A percentile compares a stretch with the other conserved stretches of the same genome.
These are phyloP conservation scores for Centrapalus pauciflorus DNA, from an alignment of 129 eudicot genomes.

Conservation along the genomic window DNA sequence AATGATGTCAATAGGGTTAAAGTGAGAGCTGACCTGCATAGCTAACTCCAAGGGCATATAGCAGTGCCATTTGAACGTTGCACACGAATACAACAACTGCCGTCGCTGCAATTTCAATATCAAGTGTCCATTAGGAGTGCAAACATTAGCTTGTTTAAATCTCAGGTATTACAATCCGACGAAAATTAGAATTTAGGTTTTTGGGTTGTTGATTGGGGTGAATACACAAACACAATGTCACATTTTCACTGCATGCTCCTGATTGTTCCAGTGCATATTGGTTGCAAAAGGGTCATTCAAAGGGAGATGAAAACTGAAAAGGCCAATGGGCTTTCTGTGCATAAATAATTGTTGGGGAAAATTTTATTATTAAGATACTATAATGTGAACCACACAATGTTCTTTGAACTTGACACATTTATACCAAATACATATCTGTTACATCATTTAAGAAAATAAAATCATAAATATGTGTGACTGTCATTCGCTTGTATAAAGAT, in stretches of 20 bases:
- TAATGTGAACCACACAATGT: too few species aligned
- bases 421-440: too few species aligned
- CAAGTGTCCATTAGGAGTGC: not conserved
- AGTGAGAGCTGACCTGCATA: conserved; percentile 53
- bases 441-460: too few species aligned
- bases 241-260: not conserved
- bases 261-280: too few species aligned
- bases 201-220: not conserved
- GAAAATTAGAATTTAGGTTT: not conserved
- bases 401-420: too few species aligned
- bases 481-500: too few species aligned
- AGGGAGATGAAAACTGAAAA: too few species aligned
- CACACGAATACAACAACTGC: conserved; percentile 47
- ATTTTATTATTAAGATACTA: too few species aligned
- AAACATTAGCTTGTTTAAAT: not conserved
- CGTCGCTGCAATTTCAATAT: conserved; percentile 49
- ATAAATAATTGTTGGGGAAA: too few species aligned
- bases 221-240: not conserved
- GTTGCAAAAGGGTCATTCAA: too few species aligned
- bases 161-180: not conserved
- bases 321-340: too few species aligned
- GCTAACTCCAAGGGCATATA: conserved; percentile 59
- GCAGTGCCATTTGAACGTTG: conserved; percentile 72
- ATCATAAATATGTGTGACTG: too few species aligned
- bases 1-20: not conserved